Conservation (phyloP, 129 eudicot genomes). For the Helianthus annuus region HanXRQr2.0-SUNRISE NC_035446.2:133119919-133120418, state of each 20-base stretch:
- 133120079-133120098: constrained; percentile 63
- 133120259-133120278: constrained; percentile 56
- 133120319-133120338: constrained; percentile 65
- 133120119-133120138: constrained; percentile 50
- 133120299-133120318: constrained; percentile 70
- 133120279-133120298: constrained; percentile 65
- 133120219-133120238: constrained; percentile 65
- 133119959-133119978: constrained; percentile 57
- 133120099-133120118: constrained; percentile 50
- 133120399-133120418: not conserved
- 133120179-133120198: constrained; percentile 62
- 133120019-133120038: constrained; percentile 83
- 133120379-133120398: constrained; percentile 19
- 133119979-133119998: constrained; percentile 79
- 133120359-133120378: constrained; percentile 68
- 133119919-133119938: constrained; percentile 46
- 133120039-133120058: constrained; percentile 56
- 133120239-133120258: constrained; percentile 62
- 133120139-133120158: constrained; percentile 59
- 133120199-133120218: constrained; percentile 60
- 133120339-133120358: constrained; percentile 62
- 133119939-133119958: constrained; percentile 47
- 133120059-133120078: constrained; percentile 63
- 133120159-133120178: constrained; percentile 56
- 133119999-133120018: constrained; percentile 80